A percentile compares a stretch with the other conserved stretches of the same genome.
These are phyloP conservation scores for Fonsecaea pedrosoi DNA, from an alignment of 2,329 filamentous ascomycete species.

Conservation along the genomic window DNA sequence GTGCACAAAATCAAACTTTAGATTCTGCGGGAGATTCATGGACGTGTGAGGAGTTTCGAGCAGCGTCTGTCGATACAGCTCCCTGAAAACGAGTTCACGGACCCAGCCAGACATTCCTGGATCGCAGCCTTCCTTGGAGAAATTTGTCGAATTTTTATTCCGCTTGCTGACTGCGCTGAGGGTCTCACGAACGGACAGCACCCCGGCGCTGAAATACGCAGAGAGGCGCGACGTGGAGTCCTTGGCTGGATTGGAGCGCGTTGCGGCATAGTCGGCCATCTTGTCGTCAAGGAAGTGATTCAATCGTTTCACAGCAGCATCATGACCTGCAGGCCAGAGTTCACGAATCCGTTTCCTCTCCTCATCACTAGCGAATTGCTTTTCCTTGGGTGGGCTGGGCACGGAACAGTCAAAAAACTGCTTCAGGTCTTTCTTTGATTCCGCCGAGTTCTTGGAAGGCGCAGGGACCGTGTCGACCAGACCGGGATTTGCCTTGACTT, in stretches of 20 bases:
- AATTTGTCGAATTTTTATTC: conserved; percentile 53
- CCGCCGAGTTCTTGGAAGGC: conserved; percentile 46
- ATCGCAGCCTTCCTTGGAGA: conserved; percentile 48
- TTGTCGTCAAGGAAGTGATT: conserved; percentile 44
- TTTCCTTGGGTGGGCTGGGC: conserved; percentile 43
- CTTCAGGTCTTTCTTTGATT: conserved; percentile 48
- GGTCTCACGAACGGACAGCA: conserved; percentile 55
- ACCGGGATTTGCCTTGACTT: conserved; percentile 51
- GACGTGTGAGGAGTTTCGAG: conserved; percentile 55
- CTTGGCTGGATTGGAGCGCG: conserved; percentile 45
- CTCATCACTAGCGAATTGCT: conserved; percentile 44
- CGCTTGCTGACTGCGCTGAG: conserved; percentile 50
- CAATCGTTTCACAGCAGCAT: conserved; percentile 44
- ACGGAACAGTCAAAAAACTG: conserved; percentile 43
- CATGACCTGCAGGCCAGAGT: conserved; percentile 49
- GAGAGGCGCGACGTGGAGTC: conserved; percentile 47
- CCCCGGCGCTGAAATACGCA: conserved; percentile 46
- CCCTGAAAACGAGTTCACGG: conserved; percentile 59
- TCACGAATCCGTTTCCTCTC: conserved; percentile 45
- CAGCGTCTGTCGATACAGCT: conserved; percentile 58
- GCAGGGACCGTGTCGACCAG: conserved; percentile 52
- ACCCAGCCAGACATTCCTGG: conserved; percentile 55
- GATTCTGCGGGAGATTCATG: conserved; percentile 60
- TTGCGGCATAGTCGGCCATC: conserved; percentile 44
- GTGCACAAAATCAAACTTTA: conserved; percentile 59